Evolutionary conservation across 2,329 filamentous ascomycete species (phyloP).

Genomic region (Ophiocordyceps camponoti-floridani): DNA sequence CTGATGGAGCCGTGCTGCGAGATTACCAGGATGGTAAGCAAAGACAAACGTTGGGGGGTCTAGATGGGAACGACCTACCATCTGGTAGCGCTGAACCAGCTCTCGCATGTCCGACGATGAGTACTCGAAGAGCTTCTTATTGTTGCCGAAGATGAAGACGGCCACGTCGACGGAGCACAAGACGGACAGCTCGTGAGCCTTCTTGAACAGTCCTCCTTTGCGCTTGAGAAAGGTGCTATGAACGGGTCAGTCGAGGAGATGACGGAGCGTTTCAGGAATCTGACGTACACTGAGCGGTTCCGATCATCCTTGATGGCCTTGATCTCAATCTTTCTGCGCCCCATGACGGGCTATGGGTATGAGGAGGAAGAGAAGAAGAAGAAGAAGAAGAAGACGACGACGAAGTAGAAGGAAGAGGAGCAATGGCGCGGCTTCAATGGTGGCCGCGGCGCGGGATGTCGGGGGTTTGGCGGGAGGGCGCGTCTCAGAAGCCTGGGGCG

Average conservation of each 20-base stretch:
- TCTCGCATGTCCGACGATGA: slow-evolving; percentile 89
- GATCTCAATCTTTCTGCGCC: slow-evolving; percentile 98
- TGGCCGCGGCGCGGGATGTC: background rate
- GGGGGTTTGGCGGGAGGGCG: slow-evolving; percentile 1
- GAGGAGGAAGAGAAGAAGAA: no score
- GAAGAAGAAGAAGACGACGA: no score
- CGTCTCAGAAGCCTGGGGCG: background rate
- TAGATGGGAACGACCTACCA: slow-evolving; percentile 42
- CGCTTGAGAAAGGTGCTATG: slow-evolving; percentile 89
- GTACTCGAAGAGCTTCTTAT: slow-evolving; percentile 98
- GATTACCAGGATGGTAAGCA: no score
- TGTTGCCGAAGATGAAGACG: slow-evolving; percentile 95
- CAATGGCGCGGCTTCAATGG: background rate
- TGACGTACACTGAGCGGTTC: slow-evolving; percentile 87
- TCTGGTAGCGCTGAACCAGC: slow-evolving; percentile 74
- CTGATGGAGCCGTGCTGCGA: slow-evolving; percentile 90
- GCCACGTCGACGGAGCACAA: slow-evolving; percentile 97
- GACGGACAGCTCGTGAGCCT: slow-evolving; percentile 94
- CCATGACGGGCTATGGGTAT: slow-evolving; percentile 40
- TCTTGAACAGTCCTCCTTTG: slow-evolving; percentile 98
- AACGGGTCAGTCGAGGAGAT: background rate
- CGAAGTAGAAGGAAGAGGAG: background rate
- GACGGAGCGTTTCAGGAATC: background rate
- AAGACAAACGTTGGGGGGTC: no score
- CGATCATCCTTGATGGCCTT: slow-evolving; percentile 98